Base-by-base conservation (phyloP, 192 early-diverging fungal species). In the Backusella westeae region DNA sequence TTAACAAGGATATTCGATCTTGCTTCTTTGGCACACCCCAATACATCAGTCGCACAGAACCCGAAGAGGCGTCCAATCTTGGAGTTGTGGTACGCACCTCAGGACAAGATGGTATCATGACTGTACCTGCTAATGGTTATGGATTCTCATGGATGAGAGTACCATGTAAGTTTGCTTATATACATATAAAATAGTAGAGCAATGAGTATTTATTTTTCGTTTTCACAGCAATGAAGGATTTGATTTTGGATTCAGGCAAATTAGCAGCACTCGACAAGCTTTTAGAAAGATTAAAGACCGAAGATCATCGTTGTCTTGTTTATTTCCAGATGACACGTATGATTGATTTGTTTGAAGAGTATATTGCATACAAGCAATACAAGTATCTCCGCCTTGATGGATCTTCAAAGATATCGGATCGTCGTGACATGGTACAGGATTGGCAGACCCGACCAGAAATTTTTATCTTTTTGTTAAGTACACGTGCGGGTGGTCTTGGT, bases 241-340 rank as follows among this genome's bases (percentile, higher is more conserved):
- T 96, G 21, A 89, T 96, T 56, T 82, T 90, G 75, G 92, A 94
- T 76, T 94, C 93, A 69, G 94, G 93, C 36, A 95, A 95, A 82
- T 77, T 95, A 78, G 84, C 88, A 6, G 88, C 84, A 8, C 81
- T 95, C 52, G 94, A 95, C 75, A 86, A 85, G 69, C 78, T 95
- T 44, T 78, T 95, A 34, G 85, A 89, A 36, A 84, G 87, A 74
- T 85, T 95, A 5, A 94, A 94, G 86, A 81, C 87, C 23, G 93
- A 92, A 65, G 93, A 89, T 1, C 94, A 95, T 77, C 91, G 94
- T 26, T 91, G 91, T 1, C 83, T 95, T 77, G 85, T 95, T 21
- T 95, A 93, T 78, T 95, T 95, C 90, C 94, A 95, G 80, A 95
- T 95, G 94, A 94, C 93, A 42, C 89, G 87, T 80, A 95, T 94